Percentiles rank a stretch among this genome's conserved stretches.
Evolutionary conservation across 257 asterid species (phyloP).

Genomic region (Penstemon barbatus): DNA sequence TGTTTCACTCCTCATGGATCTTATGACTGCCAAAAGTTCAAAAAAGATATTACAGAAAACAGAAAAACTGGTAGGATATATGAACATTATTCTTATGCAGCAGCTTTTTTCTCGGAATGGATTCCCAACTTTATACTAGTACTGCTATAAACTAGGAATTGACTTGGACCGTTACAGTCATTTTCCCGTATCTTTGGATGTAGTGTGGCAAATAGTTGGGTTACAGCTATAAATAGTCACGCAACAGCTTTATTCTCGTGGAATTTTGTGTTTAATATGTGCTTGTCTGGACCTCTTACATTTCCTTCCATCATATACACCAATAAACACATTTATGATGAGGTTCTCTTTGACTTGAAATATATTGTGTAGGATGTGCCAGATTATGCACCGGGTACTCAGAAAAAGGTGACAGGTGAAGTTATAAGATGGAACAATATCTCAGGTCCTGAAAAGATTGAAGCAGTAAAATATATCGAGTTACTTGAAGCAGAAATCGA

Average conservation of each 20-base stretch:
- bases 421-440: conserved; percentile 92
- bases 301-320: conserved; percentile 5
- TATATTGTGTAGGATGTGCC: conserved; percentile 63
- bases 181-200: neutral
- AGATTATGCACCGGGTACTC: conserved; percentile 93
- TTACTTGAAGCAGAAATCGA: conserved; percentile 95
- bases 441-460: conserved; percentile 86
- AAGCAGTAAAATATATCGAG: conserved; percentile 94
- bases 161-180: neutral
- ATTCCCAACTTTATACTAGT: neutral
- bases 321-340: neutral
- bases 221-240: neutral
- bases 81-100: neutral
- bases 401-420: conserved; percentile 92
- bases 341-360: conserved; percentile 25
- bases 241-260: conserved; percentile 2
- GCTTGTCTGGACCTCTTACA: conserved; percentile 8
- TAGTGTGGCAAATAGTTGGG: conserved; percentile 1
- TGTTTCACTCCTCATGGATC: neutral
- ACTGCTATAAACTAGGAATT: conserved; percentile 11
- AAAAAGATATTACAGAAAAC: neutral
- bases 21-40: neutral
- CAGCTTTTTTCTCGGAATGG: neutral
- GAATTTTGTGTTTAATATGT: conserved; percentile 1
- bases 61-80: neutral